Conservation (phyloP, 441 rosid genomes). For the Syzygium malaccense region DNA sequence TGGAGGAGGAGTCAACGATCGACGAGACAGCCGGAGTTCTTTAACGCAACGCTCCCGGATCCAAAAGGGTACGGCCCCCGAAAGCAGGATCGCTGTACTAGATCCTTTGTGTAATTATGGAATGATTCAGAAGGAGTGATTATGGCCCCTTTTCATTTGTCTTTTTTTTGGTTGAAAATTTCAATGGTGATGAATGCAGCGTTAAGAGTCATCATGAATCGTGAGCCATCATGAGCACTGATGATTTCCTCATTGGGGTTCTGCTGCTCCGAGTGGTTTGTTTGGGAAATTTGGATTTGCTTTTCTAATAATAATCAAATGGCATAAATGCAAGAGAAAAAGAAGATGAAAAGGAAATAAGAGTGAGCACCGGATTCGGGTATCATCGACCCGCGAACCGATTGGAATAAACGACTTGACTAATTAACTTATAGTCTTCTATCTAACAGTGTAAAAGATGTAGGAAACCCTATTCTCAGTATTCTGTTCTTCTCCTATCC, state of each 20-base stretch:
- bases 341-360: not conserved
- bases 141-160: not conserved
- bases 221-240: not conserved
- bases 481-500: not conserved
- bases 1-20: not conserved
- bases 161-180: not conserved
- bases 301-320: not conserved
- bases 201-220: not conserved
- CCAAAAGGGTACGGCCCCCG: not conserved
- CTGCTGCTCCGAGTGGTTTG: not conserved
- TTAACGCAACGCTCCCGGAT: not conserved
- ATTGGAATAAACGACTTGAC: not conserved
- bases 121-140: not conserved
- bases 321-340: not conserved
- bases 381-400: not conserved
- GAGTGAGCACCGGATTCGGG: not conserved
- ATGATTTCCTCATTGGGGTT: not conserved
- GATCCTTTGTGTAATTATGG: not conserved
- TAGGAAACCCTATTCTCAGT: not conserved
- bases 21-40: not conserved
- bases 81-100: not conserved
- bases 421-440: not conserved
- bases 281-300: not conserved
- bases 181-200: not conserved
- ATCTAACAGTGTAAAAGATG: not conserved